phyloP scores from a whole-genome alignment of 768 basidiomycete species.

The Gymnopilus junonius region DNA sequence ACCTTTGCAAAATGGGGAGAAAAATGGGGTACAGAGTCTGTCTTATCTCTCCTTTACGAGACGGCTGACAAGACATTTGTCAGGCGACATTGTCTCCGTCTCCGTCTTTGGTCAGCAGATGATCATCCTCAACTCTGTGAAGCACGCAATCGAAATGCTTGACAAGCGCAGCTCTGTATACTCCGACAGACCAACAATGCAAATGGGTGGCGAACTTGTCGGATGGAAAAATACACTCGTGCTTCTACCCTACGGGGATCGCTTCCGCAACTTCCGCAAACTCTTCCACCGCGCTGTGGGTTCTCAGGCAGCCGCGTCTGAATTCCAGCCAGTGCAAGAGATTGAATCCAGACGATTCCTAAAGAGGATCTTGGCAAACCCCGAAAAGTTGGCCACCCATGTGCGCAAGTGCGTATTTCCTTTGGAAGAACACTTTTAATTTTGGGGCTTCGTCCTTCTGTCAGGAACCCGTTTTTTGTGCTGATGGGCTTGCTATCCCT shows the following conservation, averaged over 20 bases:
- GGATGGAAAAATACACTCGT: conserved; percentile 43
- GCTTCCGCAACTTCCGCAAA: conserved; percentile 44
- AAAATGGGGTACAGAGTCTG: conserved; percentile 42
- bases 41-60: not conserved
- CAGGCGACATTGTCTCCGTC: conserved; percentile 49
- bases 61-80: not conserved
- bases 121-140: conserved; percentile 46
- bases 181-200: conserved; percentile 54
- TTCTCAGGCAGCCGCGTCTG: conserved; percentile 37
- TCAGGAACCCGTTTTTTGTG: not conserved
- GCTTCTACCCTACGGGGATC: conserved; percentile 40
- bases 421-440: conserved; percentile 8
- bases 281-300: conserved; percentile 47
- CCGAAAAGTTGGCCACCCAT: conserved; percentile 36
- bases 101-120: conserved; percentile 51
- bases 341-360: conserved; percentile 44
- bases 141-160: conserved; percentile 50
- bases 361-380: conserved; percentile 37
- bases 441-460: not conserved
- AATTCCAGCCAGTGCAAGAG: conserved; percentile 44
- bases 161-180: conserved; percentile 56
- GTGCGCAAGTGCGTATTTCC: conserved; percentile 38
- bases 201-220: conserved; percentile 47
- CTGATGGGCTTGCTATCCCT: not conserved
- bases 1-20: conserved; percentile 49